phyloP scores from a whole-genome alignment of 805 yeast species.

The Candida vartiovaarae region DNA sequence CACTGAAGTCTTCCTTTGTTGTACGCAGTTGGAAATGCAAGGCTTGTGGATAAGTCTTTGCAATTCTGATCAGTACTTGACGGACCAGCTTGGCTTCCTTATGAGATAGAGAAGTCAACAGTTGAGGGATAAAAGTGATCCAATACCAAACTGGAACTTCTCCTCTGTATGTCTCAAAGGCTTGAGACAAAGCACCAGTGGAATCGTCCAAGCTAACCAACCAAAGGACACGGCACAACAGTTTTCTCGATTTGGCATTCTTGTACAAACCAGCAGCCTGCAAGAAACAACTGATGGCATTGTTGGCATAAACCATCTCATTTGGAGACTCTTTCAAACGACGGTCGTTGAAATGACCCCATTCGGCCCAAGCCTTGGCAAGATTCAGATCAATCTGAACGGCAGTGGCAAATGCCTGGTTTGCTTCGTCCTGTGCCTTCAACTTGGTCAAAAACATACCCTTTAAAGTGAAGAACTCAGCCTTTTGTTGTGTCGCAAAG shows the following conservation, averaged over 20 bases:
- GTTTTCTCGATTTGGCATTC: conserved; percentile 81
- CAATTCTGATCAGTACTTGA: conserved; percentile 81
- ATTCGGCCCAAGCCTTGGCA: conserved; percentile 99
- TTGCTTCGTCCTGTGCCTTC: conserved; percentile 89
- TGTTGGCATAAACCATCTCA: conserved; percentile 79
- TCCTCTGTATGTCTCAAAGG: conserved; percentile 88
- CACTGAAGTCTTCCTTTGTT: conserved; percentile 88
- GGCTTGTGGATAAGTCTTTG: conserved; percentile 96
- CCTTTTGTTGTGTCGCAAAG: conserved; percentile 96
- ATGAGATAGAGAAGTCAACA: conserved; percentile 82
- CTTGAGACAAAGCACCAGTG: conserved; percentile 70
- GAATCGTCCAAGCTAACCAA: conserved; percentile 85
- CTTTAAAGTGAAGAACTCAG: conserved; percentile 94
- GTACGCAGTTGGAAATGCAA: conserved; percentile 93
- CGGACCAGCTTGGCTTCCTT: conserved; percentile 87
- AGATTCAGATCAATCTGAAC: conserved; percentile 90
- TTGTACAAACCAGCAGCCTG: conserved; percentile 98
- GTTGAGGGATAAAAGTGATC: conserved; percentile 95
- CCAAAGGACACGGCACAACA: conserved; percentile 90
- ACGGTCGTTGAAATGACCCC: conserved; percentile 95
- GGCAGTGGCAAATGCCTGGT: conserved; percentile 96
- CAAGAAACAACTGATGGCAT: conserved; percentile 90
- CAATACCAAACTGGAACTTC: conserved; percentile 99
- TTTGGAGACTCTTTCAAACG: conserved; percentile 77
- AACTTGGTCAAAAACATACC: conserved; percentile 96